Evolutionary conservation across 805 yeast species (phyloP).

Genomic region (Schwanniomyces sp.): DNA sequence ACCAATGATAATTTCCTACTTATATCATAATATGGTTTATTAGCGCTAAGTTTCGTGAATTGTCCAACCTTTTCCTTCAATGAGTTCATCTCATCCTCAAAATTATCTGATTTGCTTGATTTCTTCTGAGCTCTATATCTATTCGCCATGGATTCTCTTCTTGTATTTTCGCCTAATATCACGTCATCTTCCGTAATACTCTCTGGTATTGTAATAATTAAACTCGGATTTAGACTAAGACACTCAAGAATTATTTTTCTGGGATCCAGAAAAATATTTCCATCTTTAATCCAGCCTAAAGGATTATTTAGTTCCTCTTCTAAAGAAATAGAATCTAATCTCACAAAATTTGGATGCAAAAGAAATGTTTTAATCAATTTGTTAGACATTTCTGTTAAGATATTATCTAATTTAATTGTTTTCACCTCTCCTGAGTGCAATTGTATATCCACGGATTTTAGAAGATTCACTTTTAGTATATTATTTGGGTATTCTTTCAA

Average conservation of each 20-base stretch:
- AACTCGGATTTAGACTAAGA: slow-evolving; percentile 19
- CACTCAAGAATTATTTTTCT: slow-evolving; percentile 25
- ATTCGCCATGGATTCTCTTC: background rate
- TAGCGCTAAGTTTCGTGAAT: background rate
- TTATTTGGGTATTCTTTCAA: slow-evolving; percentile 12
- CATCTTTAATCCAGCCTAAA: slow-evolving; percentile 17
- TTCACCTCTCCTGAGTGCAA: background rate
- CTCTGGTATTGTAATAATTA: slow-evolving; percentile 6
- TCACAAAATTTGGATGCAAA: slow-evolving; percentile 50
- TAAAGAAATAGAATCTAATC: slow-evolving; percentile 17
- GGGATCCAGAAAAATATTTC: slow-evolving; percentile 12
- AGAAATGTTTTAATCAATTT: slow-evolving; percentile 31
- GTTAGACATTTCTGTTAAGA: slow-evolving; percentile 15
- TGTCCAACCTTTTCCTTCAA: slow-evolving; percentile 10
- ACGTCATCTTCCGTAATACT: background rate
- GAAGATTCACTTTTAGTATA: slow-evolving; percentile 7
- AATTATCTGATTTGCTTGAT: slow-evolving; percentile 14
- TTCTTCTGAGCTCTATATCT: background rate
- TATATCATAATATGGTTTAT: slow-evolving; percentile 11
- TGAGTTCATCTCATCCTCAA: slow-evolving; percentile 2
- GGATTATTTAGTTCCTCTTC: slow-evolving; percentile 19
- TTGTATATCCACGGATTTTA: slow-evolving; percentile 3
- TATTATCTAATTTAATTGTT: slow-evolving; percentile 2
- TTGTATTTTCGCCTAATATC: background rate
- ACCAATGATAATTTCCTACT: slow-evolving; percentile 27